Base-by-base conservation (phyloP, 2,329 filamentous ascomycete genomes). In the Fusarium anthophilum region DNA sequence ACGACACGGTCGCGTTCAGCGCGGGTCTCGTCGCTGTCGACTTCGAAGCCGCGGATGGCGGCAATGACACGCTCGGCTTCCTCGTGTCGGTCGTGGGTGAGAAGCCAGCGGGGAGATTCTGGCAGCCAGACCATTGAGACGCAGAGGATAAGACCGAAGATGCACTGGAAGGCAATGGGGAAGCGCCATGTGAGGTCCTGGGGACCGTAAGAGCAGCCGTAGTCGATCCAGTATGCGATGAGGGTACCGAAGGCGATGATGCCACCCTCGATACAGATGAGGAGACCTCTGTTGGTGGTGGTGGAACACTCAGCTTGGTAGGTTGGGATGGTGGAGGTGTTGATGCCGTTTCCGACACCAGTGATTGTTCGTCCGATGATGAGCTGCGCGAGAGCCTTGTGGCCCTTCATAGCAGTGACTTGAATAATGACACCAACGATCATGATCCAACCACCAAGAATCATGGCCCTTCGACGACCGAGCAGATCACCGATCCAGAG, bases 371-470 rank as follows among this genome's bases (percentile, higher is more conserved):
- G 81, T 3, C 86, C 86, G 39, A 87, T 76, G 65, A 89, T 86
- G 66, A 89, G 82, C 69, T 89, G 87, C 1, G 85, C 83, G 38
- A 88, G 77, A n/a, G 69, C 73, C 37, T 51, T 63, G 30, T 77
- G 69, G 2, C 87, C 80, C 28, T 81, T 82, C 80, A 80, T 76
- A 24, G 81, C 61, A 22, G 85, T 83, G 41, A 88, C 81, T 76
- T 92, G 91, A 43, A 92, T 86, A 14, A 88, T 83, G 39, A 90
- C 89, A 24, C 91, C 91, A 15, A 91, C 62, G 14, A 90, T 85
- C 86, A 92, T 89, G 72, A 92, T 86, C 17, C 82, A 70, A 14
- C 86, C 87, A 22, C 91, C 91, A 4, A 83, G 24, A n/a, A 89
- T 83, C 74, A 92, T 88, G 59, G 91, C 90, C 5, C 86, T 87